phyloP scores from a whole-genome alignment of 805 yeast species.

The Candida vartiovaarae region DNA sequence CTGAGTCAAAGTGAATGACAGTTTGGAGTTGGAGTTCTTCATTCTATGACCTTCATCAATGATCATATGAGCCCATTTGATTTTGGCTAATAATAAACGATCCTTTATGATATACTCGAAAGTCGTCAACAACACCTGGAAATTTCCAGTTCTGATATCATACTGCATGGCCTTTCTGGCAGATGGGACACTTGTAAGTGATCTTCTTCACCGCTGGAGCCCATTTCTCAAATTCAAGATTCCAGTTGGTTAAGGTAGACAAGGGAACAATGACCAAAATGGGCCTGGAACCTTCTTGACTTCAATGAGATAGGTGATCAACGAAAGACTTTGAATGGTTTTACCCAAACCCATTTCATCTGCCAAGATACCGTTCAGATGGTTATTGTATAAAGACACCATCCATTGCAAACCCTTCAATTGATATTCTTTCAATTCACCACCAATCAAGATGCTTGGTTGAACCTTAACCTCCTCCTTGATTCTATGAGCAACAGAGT shows the following conservation, averaged over 20 bases:
- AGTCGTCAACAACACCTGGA: conserved; percentile 72
- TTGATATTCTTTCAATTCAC: conserved; percentile 76
- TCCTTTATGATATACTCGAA: conserved; percentile 78
- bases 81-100: conserved; percentile 58
- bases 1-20: conserved; percentile 62
- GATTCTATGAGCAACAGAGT: conserved; percentile 73
- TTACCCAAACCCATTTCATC: conserved; percentile 99
- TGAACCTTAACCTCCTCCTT: conserved; percentile 62
- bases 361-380: conserved; percentile 93
- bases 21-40: conserved; percentile 72
- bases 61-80: conserved; percentile 80
- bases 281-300: conserved; percentile 59
- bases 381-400: conserved; percentile 93
- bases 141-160: conserved; percentile 60
- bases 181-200: conserved; percentile 68
- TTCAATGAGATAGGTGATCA: conserved; percentile 65
- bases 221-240: conserved; percentile 81
- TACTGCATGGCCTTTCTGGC: conserved; percentile 61
- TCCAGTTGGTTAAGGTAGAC: conserved; percentile 83
- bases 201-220: conserved; percentile 72
- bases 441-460: conserved; percentile 68
- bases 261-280: conserved; percentile 77
- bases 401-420: conserved; percentile 96
- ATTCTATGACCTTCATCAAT: conserved; percentile 89
- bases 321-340: conserved; percentile 78